Percentiles rank a stretch among this genome's conserved stretches.
Evolutionary conservation across 2,329 filamentous ascomycete species (phyloP).

Genomic region (Xenoacremonium recifei): DNA sequence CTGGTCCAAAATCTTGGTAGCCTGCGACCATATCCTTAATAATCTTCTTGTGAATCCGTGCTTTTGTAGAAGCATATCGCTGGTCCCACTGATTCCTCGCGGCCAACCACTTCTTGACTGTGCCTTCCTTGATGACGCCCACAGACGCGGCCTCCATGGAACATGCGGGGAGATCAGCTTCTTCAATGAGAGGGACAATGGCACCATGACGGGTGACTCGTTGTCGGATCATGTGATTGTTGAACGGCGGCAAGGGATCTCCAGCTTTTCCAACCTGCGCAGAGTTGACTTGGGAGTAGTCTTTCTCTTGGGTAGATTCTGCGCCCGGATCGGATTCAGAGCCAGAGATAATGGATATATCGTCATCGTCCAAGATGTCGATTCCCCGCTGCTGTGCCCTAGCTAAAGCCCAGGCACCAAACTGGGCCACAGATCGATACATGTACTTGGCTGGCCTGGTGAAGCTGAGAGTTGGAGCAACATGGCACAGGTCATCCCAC

Average conservation of each 20-base stretch:
- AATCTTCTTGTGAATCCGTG: conserved; percentile 70
- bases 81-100: conserved; percentile 72
- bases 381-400: conserved; percentile 77
- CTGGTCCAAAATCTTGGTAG: conserved; percentile 66
- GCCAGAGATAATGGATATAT: conserved; percentile 69
- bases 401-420: conserved; percentile 87
- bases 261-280: conserved; percentile 77
- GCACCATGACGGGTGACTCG: conserved; percentile 76
- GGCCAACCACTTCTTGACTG: conserved; percentile 79
- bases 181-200: conserved; percentile 65
- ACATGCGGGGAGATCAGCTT: conserved; percentile 64
- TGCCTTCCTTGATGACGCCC: conserved; percentile 75
- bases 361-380: conserved; percentile 77
- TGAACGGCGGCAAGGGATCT: conserved; percentile 77
- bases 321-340: conserved; percentile 43
- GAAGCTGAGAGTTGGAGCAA: conserved; percentile 89
- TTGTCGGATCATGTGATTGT: conserved; percentile 89
- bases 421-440: conserved; percentile 90
- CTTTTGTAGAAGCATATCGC: conserved; percentile 67
- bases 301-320: conserved; percentile 10
- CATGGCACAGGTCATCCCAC: conserved; percentile 94
- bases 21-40: conserved; percentile 71
- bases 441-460: conserved; percentile 95
- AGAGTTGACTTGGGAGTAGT: conserved; percentile 16
- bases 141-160: conserved; percentile 62